Evolutionary conservation across 2,329 filamentous ascomycete species (phyloP).

Genomic region (Parafenestella ontariensis): DNA sequence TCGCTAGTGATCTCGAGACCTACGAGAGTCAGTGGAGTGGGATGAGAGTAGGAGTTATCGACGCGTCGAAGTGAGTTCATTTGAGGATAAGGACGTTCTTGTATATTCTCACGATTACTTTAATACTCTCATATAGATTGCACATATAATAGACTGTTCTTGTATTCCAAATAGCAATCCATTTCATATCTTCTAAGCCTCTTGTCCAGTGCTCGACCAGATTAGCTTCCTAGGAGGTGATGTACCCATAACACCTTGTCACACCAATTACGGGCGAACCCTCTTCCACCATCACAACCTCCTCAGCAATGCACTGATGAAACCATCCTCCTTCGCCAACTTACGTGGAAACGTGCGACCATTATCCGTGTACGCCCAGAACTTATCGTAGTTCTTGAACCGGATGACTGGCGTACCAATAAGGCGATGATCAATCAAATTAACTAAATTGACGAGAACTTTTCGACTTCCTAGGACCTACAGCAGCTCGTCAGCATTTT

Average conservation of each 20-base stretch:
- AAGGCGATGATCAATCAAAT: conserved; percentile 28
- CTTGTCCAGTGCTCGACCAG: no score
- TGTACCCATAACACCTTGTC: neutral
- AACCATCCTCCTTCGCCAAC: conserved; percentile 30
- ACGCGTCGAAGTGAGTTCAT: conserved; percentile 16
- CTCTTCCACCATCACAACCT: neutral
- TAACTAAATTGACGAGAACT: conserved; percentile 27
- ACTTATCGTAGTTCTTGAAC: conserved; percentile 15
- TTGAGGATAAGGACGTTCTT: no score
- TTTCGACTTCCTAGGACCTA: conserved; percentile 16
- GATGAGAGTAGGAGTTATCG: conserved; percentile 47
- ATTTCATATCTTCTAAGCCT: neutral
- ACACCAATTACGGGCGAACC: neutral
- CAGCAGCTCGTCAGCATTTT: neutral
- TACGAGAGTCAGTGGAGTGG: conserved; percentile 42
- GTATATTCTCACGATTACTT: no score
- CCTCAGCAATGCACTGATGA: conserved; percentile 27
- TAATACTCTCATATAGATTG: neutral
- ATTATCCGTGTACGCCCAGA: conserved; percentile 15
- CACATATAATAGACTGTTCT: no score
- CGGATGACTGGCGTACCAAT: conserved; percentile 15
- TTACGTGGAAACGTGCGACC: conserved; percentile 8
- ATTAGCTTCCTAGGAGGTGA: no score
- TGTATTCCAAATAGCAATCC: no score
- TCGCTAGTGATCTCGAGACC: conserved; percentile 49